These are phyloP conservation scores for Pythium periplocum DNA, from an alignment of 352 stramenopile genomes.

Conservation along the genomic window DNA sequence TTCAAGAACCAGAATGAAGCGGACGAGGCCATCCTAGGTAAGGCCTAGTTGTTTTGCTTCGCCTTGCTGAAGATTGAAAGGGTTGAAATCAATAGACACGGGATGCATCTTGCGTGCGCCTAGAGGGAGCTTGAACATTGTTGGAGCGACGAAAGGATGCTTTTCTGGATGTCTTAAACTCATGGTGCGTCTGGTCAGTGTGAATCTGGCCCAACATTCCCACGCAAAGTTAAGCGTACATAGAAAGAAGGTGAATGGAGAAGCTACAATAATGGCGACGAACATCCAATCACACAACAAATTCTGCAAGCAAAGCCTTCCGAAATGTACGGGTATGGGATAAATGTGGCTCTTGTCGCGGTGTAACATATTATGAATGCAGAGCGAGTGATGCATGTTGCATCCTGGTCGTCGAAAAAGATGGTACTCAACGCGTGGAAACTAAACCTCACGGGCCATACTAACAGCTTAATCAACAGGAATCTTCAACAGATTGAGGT, in stretches of 20 bases:
- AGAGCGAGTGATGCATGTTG: constrained; percentile 71
- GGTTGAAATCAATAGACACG: constrained; percentile 31
- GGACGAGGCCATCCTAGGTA: constrained; percentile 81
- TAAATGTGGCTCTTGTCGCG: too few relatives aligned
- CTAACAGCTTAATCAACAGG: constrained; percentile 32
- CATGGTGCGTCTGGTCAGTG: background rate
- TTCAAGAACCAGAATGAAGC: constrained; percentile 77
- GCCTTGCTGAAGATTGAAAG: too few relatives aligned
- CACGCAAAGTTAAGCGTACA: background rate
- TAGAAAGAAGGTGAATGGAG: constrained; percentile 57
- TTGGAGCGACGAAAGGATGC: constrained; percentile 77
- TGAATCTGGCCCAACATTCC: background rate
- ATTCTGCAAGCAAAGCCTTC: constrained; percentile 46
- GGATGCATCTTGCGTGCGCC: constrained; percentile 67
- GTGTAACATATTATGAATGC: background rate
- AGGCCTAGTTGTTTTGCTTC: background rate
- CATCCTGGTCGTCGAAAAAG: constrained; percentile 95
- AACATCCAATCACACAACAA: constrained; percentile 72
- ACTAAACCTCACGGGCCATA: too few relatives aligned
- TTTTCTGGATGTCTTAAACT: constrained; percentile 44
- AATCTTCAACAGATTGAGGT: constrained; percentile 91
- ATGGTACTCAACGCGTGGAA: constrained; percentile 44
- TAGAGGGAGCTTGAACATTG: constrained; percentile 69
- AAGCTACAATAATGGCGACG: constrained; percentile 45
- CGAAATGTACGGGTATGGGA: constrained; percentile 35